These are phyloP conservation scores for Hymenoscyphus fraxineus DNA, from an alignment of 2,329 filamentous ascomycete species.

Conservation along the genomic window DNA sequence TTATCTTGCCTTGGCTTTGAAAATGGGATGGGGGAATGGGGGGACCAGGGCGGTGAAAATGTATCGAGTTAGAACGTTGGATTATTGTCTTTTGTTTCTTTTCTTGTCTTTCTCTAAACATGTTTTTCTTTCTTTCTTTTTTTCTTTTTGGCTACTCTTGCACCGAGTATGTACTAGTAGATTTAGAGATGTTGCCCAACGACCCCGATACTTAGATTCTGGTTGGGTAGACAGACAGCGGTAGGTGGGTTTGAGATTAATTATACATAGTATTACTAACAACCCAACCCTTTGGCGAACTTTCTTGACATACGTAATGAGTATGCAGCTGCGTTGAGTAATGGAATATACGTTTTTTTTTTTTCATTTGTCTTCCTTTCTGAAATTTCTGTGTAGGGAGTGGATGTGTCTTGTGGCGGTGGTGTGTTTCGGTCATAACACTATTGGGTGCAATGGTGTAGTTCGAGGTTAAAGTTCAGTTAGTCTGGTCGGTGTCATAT, in stretches of 20 bases:
- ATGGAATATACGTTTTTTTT: too few relatives aligned
- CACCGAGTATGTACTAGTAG: background rate
- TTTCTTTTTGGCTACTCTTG: background rate
- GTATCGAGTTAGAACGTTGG: background rate
- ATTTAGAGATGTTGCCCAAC: background rate
- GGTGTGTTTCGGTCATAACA: too few relatives aligned
- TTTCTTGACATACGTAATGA: too few relatives aligned
- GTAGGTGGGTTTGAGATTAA: background rate
- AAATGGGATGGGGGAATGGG: background rate
- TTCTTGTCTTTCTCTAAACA: background rate
- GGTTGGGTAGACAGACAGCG: background rate
- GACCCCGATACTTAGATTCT: background rate
- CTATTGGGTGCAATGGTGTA: too few relatives aligned
- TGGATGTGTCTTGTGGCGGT: too few relatives aligned
- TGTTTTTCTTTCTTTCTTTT: too few relatives aligned
- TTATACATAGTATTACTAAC: background rate
- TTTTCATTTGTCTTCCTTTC: too few relatives aligned
- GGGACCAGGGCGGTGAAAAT: background rate
- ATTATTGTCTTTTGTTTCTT: background rate
- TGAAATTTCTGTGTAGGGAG: too few relatives aligned
- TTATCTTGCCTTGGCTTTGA: background rate
- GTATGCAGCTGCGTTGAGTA: too few relatives aligned
- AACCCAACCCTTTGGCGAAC: too few relatives aligned
- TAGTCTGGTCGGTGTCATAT: too few relatives aligned
- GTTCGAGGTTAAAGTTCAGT: too few relatives aligned